phyloP scores from a whole-genome alignment of 805 yeast species.

The Myxozyma monticola region DNA sequence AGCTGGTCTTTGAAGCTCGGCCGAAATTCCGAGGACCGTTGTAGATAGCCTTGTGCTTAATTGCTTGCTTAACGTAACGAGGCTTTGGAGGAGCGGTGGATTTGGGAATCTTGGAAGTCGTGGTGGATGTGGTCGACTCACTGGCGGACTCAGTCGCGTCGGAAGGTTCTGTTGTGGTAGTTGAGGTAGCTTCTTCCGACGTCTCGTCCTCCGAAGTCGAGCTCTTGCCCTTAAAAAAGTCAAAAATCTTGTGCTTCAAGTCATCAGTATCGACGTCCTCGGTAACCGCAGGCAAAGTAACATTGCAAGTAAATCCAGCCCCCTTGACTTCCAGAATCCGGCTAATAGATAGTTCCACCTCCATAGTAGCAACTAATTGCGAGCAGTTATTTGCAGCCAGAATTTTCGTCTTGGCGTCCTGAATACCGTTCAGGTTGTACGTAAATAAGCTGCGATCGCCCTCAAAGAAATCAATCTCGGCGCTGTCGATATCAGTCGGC shows the following conservation, averaged over 20 bases:
- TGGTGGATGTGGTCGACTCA: constrained; percentile 25
- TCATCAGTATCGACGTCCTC: constrained; percentile 34
- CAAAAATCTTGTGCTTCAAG: constrained; percentile 31
- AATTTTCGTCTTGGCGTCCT: constrained; percentile 11
- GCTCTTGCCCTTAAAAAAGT: constrained; percentile 17
- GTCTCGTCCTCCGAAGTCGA: constrained; percentile 7
- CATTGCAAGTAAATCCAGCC: constrained; percentile 17
- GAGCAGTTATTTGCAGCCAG: constrained; percentile 18
- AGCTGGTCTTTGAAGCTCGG: constrained; percentile 47
- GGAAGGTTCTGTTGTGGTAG: constrained; percentile 18
- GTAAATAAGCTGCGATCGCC: constrained; percentile 5
- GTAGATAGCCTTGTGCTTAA: constrained; percentile 33
- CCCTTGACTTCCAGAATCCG: constrained; percentile 17
- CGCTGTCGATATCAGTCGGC: constrained; percentile 11
- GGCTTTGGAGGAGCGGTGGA: constrained; percentile 23
- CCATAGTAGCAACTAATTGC: constrained; percentile 13
- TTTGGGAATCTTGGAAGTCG: constrained; percentile 19
- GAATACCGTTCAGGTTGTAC: constrained; percentile 14
- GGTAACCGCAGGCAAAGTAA: constrained; percentile 38
- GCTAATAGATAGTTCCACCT: constrained; percentile 22
- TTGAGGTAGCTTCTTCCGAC: constrained; percentile 8
- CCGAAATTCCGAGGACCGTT: constrained; percentile 39
- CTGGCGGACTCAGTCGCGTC: constrained; percentile 11
- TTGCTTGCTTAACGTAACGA: constrained; percentile 25
- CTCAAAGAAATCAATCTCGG: constrained; percentile 17